Evolutionary conservation across 352 stramenopile species (phyloP).

Genomic region (Pythium brassicae): DNA sequence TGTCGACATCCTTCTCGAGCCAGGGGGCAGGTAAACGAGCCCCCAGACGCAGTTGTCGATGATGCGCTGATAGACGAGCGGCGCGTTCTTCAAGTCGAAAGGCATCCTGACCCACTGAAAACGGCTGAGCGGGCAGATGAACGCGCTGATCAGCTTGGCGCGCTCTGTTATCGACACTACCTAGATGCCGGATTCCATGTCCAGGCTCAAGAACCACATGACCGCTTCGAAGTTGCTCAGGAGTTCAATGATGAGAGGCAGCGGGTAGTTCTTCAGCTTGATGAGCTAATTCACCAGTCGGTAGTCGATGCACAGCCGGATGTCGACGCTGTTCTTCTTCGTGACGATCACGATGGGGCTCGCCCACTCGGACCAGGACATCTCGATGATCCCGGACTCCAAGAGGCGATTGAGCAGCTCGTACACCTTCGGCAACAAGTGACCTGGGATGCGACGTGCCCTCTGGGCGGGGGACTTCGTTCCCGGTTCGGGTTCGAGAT

Average conservation of each 20-base stretch:
- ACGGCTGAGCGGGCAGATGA: constrained; percentile 17
- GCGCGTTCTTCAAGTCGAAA: constrained; percentile 19
- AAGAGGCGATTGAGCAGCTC: neutral
- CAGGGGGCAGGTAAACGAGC: too few species aligned
- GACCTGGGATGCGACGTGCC: neutral
- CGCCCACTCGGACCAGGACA: too few species aligned
- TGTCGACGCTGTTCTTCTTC: too few species aligned
- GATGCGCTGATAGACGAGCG: constrained; percentile 15
- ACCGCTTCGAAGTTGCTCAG: constrained; percentile 6
- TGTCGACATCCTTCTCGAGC: neutral
- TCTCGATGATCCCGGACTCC: neutral
- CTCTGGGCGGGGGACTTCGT: neutral
- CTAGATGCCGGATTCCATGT: constrained; percentile 12
- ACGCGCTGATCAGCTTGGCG: constrained; percentile 14
- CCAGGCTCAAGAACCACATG: constrained; percentile 6
- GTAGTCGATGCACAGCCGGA: too few species aligned
- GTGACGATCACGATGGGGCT: too few species aligned
- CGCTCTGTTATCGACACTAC: constrained; percentile 9
- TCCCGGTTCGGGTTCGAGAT: neutral
- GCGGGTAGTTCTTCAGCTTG: too few species aligned
- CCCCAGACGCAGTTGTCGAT: constrained; percentile 16
- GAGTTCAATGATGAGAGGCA: too few species aligned
- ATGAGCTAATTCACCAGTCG: too few species aligned
- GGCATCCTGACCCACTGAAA: constrained; percentile 19
- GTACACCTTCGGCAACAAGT: neutral